phyloP scores from a whole-genome alignment of 805 yeast species.

The Metschnikowia picachoensis region DNA sequence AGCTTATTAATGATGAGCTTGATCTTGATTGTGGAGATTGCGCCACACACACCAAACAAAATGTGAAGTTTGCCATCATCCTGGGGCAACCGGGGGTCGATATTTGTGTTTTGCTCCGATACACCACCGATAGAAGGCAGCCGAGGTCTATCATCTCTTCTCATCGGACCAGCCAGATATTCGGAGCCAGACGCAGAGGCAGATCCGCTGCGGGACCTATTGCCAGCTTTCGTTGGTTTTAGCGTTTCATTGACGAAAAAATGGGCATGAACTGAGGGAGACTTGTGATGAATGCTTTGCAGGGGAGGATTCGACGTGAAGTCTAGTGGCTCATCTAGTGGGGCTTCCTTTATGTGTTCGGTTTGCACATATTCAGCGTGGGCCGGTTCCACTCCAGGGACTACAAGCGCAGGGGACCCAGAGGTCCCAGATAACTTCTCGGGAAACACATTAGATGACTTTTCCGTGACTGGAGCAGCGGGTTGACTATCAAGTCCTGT shows the following conservation, averaged over 20 bases:
- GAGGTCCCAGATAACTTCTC: background rate
- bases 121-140: constrained; percentile 16
- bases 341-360: constrained; percentile 4
- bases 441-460: constrained; percentile 1
- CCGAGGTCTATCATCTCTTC: constrained; percentile 14
- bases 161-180: constrained; percentile 13
- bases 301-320: constrained; percentile 29
- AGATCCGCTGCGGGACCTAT: constrained; percentile 39
- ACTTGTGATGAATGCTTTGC: constrained; percentile 42
- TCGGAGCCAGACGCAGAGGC: constrained; percentile 28
- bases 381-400: constrained; percentile 1
- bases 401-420: constrained; percentile 3
- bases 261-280: constrained; percentile 74
- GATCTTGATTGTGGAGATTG: constrained; percentile 49
- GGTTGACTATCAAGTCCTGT: background rate
- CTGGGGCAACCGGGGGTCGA: constrained; percentile 64
- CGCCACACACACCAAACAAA: constrained; percentile 57
- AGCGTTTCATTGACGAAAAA: constrained; percentile 65
- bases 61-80: constrained; percentile 54
- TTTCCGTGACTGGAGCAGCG: background rate
- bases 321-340: constrained; percentile 12
- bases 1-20: constrained; percentile 49
- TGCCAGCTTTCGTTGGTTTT: constrained; percentile 39
- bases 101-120: constrained; percentile 43
- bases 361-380: constrained; percentile 3